phyloP scores from a whole-genome alignment of 371 early-diverging fungal genomes.

The Choanephora cucurbitarum region DNA sequence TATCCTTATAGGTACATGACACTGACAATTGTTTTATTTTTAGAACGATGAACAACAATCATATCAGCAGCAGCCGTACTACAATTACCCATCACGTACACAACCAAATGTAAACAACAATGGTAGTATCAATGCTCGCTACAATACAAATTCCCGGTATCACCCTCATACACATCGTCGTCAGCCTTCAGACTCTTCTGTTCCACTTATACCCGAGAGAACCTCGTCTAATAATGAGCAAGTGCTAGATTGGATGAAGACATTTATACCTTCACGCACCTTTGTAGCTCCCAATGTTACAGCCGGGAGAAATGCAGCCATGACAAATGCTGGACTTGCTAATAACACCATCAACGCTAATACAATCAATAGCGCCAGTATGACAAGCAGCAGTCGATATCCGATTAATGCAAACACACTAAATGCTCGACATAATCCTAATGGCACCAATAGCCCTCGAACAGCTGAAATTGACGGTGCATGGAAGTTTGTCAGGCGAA shows the following conservation, averaged over 20 bases:
- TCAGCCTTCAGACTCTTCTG: slow-evolving; percentile 10
- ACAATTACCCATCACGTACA: not conserved
- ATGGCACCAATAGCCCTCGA: not conserved
- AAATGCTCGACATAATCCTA: not conserved
- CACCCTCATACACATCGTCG: not conserved
- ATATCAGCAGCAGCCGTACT: slow-evolving; percentile 11
- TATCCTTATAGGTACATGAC: not conserved
- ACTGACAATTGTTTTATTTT: not conserved
- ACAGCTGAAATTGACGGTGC: slow-evolving; percentile 10
- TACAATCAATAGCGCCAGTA: not conserved
- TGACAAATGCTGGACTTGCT: too few species aligned
- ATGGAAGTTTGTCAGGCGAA: slow-evolving; percentile 26
- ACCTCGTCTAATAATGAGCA: slow-evolving; percentile 32
- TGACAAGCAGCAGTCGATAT: not conserved
- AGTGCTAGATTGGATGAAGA: slow-evolving; percentile 26
- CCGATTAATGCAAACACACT: slow-evolving; percentile 15
- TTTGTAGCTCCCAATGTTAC: slow-evolving; percentile 3
- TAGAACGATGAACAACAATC: not conserved
- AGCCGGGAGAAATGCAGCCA: not conserved
- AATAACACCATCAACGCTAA: too few species aligned
- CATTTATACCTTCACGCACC: slow-evolving; percentile 23
- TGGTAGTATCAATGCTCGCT: not conserved
- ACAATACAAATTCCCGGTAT: slow-evolving; percentile 13
- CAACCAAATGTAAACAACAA: slow-evolving; percentile 2
- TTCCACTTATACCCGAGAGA: slow-evolving; percentile 31